Base-by-base conservation (phyloP, 2,329 filamentous ascomycete species). In the Colletotrichum salicis region DNA sequence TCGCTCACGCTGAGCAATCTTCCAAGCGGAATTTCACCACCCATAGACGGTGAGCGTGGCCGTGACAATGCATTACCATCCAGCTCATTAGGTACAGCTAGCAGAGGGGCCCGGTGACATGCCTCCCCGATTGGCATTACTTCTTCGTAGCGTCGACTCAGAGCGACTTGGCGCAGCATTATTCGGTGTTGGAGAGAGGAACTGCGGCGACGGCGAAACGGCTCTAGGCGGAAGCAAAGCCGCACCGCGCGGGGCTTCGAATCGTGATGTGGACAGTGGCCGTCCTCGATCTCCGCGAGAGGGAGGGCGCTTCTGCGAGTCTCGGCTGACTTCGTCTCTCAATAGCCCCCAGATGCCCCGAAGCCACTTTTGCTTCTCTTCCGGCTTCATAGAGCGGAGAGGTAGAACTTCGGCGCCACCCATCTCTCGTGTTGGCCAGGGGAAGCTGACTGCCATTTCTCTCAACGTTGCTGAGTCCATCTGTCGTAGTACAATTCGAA, bases 401-500 rank as follows among this genome's bases (percentile, higher is more conserved):
- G 80, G 80, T 1, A 81, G 60, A 8, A 82, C 79, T 67, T 82
- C 80, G 2, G 77, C 79, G 6, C 78, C 80, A 6, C 75, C 77
- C 79, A 82, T 81, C 52, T 81, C 78, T 7, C 79, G 72, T 1
- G 79, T 81, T 0, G 80, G 80, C 80, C 80, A 82, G 19, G 80
- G 80, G 64, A 81, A 81, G 64, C 78, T 80, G 45, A 81, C 79
- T 1, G 79, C 79, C 80, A 82, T 82, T 60, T 82, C 78, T 0
- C 77, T 76, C 8, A 82, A 76, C 0, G 80, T 81, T 1, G 76
- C 58, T 8, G 75, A 73, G 41, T 76, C 67, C 6, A 82, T 74
- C 66, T 81, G 79, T 2, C 78, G 75, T 35, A 82, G 74, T 6
- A 82, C 78, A 19, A 78, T 79, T 35, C 79, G 76, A 8, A 82